Evolutionary conservation across 331 rosid species (phyloP), one percentile per base, ranked within the genome.

Genomic region (Telfairia occidentalis): DNA sequence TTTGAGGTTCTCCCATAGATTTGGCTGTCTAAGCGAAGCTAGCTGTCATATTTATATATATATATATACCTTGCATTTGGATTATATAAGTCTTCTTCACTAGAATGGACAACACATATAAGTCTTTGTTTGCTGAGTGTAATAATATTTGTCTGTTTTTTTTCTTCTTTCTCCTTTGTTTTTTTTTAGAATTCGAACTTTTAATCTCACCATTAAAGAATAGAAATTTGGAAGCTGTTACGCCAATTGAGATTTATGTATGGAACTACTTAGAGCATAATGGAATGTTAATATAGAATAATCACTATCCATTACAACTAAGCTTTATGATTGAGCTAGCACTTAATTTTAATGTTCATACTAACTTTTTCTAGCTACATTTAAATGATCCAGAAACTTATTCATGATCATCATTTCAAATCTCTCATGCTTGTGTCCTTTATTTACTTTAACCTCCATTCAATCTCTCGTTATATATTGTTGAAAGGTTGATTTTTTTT

Each of bases 31-130:
- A 58, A 69, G 55, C n/a, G 9, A 6, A 48, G 55, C 73, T 76
- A 32, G 55, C 24, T 21, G 60, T 77, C 9, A 59, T 73, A 46
- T 71, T 49, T n/a, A n/a, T n/a, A n/a, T n/a, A n/a, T n/a, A n/a
- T 73, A 7, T 12, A 37, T 64, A 66, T 71, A 58, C 78, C 57
- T 30, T 71, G 81, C 43, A 81, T 37, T 79, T 77, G 78, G 81
- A 81, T 72, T 30, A 29, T 7, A 50, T 46, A 53, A 7, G 75
- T 29, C 43, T 16, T 65, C 59, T 50, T 46, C 42, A 9, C 1
- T 11, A 2, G 7, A 48, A 46, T 21, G 12, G 37, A 37, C 28
- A 18, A 32, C 12, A 23, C 54, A 35, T 4, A n/a, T 1, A n/a
- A 5, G n/a, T n/a, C n/a, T 16, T 34, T 7, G 5, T 32, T n/a